phyloP scores from a whole-genome alignment of 805 yeast species.

The Metschnikowia koreensis region DNA sequence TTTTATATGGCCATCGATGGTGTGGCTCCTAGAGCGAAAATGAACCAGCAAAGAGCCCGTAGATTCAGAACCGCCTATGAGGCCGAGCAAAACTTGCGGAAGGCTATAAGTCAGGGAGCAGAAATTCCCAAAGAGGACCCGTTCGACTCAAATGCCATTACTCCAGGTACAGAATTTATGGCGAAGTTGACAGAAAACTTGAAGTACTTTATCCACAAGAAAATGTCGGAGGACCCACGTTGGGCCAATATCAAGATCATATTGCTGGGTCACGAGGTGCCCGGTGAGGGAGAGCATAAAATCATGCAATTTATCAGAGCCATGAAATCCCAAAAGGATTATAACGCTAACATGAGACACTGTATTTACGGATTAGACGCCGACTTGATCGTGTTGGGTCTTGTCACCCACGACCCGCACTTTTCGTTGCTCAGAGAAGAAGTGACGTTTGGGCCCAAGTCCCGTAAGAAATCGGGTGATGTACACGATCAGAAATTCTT shows the following conservation, averaged over 20 bases:
- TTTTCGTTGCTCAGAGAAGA: constrained; percentile 93
- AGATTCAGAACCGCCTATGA: constrained; percentile 92
- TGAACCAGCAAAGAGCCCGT: constrained; percentile 97
- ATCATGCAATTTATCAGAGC: constrained; percentile 89
- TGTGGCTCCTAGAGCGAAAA: constrained; percentile 97
- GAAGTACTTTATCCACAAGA: constrained; percentile 84
- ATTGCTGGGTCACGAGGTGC: constrained; percentile 92
- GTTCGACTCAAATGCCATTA: constrained; percentile 88
- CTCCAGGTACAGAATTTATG: constrained; percentile 98
- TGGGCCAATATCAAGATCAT: constrained; percentile 81
- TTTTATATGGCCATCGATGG: constrained; percentile 98
- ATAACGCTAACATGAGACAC: constrained; percentile 81
- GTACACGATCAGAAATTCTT: constrained; percentile 79
- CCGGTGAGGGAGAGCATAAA: constrained; percentile 98
- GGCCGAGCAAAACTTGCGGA: constrained; percentile 74
- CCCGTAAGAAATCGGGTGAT: constrained; percentile 37
- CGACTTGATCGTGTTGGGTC: constrained; percentile 89
- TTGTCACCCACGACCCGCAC: constrained; percentile 93
- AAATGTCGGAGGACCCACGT: constrained; percentile 77
- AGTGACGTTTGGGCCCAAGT: constrained; percentile 74
- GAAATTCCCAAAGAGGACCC: constrained; percentile 80
- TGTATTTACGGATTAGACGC: constrained; percentile 97
- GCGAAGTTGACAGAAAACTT: constrained; percentile 77
- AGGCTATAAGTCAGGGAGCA: constrained; percentile 71
- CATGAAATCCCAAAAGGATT: constrained; percentile 68